phyloP scores from a whole-genome alignment of 345 rosid genomes.

The Noccaea bulbosa region DNA sequence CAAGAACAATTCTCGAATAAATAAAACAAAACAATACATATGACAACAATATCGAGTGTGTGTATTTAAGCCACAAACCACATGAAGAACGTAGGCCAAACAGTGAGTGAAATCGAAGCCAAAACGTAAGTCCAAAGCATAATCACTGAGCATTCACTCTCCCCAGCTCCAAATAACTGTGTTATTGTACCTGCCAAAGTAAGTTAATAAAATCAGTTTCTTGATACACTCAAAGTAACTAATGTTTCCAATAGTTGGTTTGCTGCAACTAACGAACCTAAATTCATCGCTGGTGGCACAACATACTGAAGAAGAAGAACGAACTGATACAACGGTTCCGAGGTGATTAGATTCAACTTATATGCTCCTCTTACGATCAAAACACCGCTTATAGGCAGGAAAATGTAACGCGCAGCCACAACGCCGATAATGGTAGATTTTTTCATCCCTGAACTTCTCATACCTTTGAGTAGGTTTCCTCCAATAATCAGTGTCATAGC shows the following conservation, averaged over 20 bases:
- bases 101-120: constrained; percentile 64
- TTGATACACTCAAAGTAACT: neutral
- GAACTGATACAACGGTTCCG: constrained; percentile 68
- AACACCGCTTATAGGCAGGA: constrained; percentile 61
- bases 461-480: constrained; percentile 62
- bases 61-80: constrained; percentile 57
- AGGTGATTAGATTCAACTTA: constrained; percentile 48
- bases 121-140: constrained; percentile 67
- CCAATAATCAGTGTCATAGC: constrained; percentile 65
- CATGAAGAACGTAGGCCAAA: constrained; percentile 74
- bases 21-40: constrained; percentile 15
- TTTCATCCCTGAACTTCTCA: constrained; percentile 53
- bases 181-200: constrained; percentile 62
- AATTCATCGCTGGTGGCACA: constrained; percentile 78
- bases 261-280: constrained; percentile 50
- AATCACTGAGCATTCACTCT: constrained; percentile 71
- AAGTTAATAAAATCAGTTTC: neutral
- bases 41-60: neutral
- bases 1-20: constrained; percentile 21
- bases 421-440: constrained; percentile 50
- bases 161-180: constrained; percentile 64
- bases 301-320: constrained; percentile 65
- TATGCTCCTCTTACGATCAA: constrained; percentile 56
- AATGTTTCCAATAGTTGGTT: neutral
- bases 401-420: constrained; percentile 53